A percentile compares a stretch with the other conserved stretches of the same genome.
Conservation (phyloP, 2,329 filamentous ascomycete species). For the Mycosphaerella sp. region DNA sequence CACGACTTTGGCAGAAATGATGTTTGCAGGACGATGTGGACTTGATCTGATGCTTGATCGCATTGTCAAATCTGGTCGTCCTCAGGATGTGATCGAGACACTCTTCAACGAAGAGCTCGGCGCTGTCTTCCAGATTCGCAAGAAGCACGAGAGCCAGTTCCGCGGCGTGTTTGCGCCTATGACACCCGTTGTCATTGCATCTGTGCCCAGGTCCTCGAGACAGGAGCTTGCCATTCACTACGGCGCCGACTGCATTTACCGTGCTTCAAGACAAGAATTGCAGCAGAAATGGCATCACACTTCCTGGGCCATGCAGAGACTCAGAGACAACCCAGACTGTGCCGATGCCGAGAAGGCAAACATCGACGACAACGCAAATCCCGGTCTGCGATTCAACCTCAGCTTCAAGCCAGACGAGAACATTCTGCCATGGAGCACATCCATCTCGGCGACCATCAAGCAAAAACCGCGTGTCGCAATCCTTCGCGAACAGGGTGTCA, state of each 20-base stretch:
- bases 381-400: conserved; percentile 77
- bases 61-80: conserved; percentile 55
- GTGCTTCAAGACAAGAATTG: conserved; percentile 62
- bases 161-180: conserved; percentile 79
- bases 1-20: conserved; percentile 91
- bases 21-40: conserved; percentile 91
- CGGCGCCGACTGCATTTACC: conserved; percentile 60
- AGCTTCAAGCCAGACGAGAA: conserved; percentile 73
- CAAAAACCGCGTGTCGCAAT: conserved; percentile 76
- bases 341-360: conserved; percentile 76
- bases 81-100: conserved; percentile 58
- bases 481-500: conserved; percentile 89
- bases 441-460: conserved; percentile 55
- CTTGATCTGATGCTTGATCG: conserved; percentile 77
- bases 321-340: conserved; percentile 80
- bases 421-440: conserved; percentile 61
- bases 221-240: conserved; percentile 73
- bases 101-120: conserved; percentile 97
- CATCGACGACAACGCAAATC: conserved; percentile 67
- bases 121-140: conserved; percentile 90
- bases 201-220: conserved; percentile 60
- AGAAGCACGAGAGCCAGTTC: conserved; percentile 77
- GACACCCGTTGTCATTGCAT: conserved; percentile 76
- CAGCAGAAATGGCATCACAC: conserved; percentile 86
- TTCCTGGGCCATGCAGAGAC: conserved; percentile 82